phyloP scores from a whole-genome alignment of 2,329 filamentous ascomycete genomes.

The Trichocomaceae sp. region DNA sequence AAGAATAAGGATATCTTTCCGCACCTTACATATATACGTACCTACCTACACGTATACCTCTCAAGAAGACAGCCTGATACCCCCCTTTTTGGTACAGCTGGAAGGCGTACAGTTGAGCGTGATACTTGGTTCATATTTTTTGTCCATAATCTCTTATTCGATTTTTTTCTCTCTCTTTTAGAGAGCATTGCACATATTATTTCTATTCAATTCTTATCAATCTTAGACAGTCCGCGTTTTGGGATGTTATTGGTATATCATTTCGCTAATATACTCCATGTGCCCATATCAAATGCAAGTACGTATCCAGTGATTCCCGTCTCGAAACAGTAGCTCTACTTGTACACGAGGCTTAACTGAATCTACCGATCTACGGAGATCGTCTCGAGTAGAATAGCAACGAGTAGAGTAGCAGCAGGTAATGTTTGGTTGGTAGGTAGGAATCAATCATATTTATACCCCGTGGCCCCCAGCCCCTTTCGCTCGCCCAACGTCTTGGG shows the following conservation, averaged over 20 bases:
- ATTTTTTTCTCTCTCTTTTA: neutral
- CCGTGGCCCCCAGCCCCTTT: conserved; percentile 25
- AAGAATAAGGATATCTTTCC: neutral
- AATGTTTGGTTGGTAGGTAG: no score
- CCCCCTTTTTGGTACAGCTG: neutral
- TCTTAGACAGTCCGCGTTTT: neutral
- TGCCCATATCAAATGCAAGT: neutral
- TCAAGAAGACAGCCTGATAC: neutral
- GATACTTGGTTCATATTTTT: neutral
- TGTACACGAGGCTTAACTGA: no score
- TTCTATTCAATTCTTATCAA: neutral
- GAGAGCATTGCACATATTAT: neutral
- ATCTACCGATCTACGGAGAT: no score
- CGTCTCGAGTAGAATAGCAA: no score
- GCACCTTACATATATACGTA: neutral
- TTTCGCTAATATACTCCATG: neutral
- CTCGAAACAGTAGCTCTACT: no score
- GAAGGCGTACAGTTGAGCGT: neutral
- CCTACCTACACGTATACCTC: neutral
- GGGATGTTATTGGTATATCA: neutral
- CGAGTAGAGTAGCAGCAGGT: no score
- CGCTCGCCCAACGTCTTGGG: conserved; percentile 29
- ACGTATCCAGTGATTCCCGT: neutral
- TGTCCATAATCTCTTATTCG: neutral
- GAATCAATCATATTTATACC: neutral